Evolutionary conservation across 2,329 filamentous ascomycete genomes (phyloP), one percentile per base, ranked within the genome.

Genomic region (Didymella sp.): DNA sequence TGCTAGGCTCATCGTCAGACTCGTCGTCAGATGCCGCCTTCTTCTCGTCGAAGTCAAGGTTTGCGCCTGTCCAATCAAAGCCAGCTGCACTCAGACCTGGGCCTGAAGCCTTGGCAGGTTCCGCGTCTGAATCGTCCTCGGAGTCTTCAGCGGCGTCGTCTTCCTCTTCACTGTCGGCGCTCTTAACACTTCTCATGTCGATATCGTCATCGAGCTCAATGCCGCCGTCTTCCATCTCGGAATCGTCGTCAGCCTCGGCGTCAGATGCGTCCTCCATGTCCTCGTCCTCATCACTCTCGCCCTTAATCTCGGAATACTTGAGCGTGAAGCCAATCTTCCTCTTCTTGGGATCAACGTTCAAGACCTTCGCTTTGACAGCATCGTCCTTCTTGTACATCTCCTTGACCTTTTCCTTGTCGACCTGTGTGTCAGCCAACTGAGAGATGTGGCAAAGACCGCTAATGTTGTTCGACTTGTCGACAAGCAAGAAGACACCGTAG

Each of bases 371-470:
- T 80, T 98, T 98, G 61, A 99, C 95, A n/a, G 82, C 80, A 76
- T 99, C 95, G 12, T 93, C 95, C 70, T 92, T 91, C 59, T 87
- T 89, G 76, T 96, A 98, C 37, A 99, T 82, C 70, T 92, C 94
- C 61, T 86, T 87, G n/a, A 93, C 90, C 78, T 98, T 91, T 49
- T 90, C 91, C 78, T 98, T 90, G 49, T 90, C 84, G 22, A 97
- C 87, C 30, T 84, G 80, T 67, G 89, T 88, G 64, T 96, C 92
- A 0, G 95, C 93, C 84, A 99, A 92, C 74, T 99, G 89, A 62
- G 88, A 94, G 60, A 90, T 87, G 75, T 99, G 95, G 75, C 94
- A 98, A 9, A 99, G 84, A 60, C 95, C 95, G 66, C 94, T 96
- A 60, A 99, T 87, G 66, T 96, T 96, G 52, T 86, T 83, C 4